Base-by-base conservation (phyloP, 495 filamentous ascomycete genomes). In the Neurospora africana region DNA sequence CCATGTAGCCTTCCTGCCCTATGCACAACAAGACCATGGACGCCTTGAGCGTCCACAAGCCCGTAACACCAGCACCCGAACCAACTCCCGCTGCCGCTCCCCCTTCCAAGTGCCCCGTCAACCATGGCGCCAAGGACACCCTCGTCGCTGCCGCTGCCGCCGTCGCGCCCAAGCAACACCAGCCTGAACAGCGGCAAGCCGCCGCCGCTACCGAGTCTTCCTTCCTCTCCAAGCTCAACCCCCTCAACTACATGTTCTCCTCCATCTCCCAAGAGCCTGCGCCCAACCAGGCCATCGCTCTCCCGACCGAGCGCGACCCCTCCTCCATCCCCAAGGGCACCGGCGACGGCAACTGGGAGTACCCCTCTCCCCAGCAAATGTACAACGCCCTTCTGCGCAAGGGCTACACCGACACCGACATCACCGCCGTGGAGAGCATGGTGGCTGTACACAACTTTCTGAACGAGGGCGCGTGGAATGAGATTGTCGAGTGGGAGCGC, bases 321-420 rank as follows among this genome's bases (percentile, higher is more conserved):
- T 95, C 92, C 21, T 91, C 94, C 2, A 99, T 99, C 73, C 95
- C 96, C 27, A 88, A 91, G 70, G 94, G 92, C 74, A 88, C 90
- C 75, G 86, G 85, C 44, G 83, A 87, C 21, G 89, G 89, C 15
- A 95, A 93, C 77, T 98, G 95, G 95, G 96, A 98, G 80, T 98
- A 98, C 78, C 96, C 95, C 0, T 97, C 93, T 0, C 95, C 96
- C 11, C 96, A 98, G 82, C 95, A 98, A 80, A 98, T 98, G 95
- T 98, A 98, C 83, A 99, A 98, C 78, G 95, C 96, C 0, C 90
- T 98, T 85, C 82, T 97, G 70, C 90, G 96, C 69, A 98, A 99
- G 81, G 95, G 95, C 23, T 93, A 97, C 81, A 94, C 92, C 1
- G 94, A 98, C 77, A 97, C 95, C 0, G 93, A 95, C 65, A 88